Evolutionary conservation across 176 grass and related monocot species (phyloP), one percentile per base, ranked within the genome.

Genomic region (Saccharum officinarum): DNA sequence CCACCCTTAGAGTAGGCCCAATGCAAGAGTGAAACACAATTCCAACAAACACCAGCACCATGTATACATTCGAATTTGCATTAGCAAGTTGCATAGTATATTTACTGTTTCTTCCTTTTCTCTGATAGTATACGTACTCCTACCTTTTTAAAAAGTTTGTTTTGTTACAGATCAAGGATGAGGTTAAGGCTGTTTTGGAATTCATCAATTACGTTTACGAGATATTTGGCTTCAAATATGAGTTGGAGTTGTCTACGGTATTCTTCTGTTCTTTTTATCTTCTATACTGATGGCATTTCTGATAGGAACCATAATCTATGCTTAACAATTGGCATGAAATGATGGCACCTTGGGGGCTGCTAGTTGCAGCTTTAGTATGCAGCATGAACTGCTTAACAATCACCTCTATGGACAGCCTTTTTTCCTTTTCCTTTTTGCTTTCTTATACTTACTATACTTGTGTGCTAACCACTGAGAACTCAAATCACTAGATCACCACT

Each of bases 221-320:
- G 75, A 85, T 92, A 91, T 98, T 98, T 84, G 96, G 91, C 11
- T 98, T 98, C 82, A 91, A 92, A 74, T 98, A 93, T 64, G 93
- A 98, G 74, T 66, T 98, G 86, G 96, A 98, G 79, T 83, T 98
- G 75, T 98, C 96, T 75, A 98, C 96, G 71, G 96, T 98, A 92
- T 83, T 81, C 8, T 57, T 79, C 66, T 80, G 45, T 34, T 70
- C 13, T 64, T 90, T 92, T 31, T 67, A 46, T 57, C 52, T 22
- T 22, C 6, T 80, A 11, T 82, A 70, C 69, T 17, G 38, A 54
- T 25, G 79, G 33, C 68, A 69, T 78, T 37, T 75, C 76, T 30
- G 25, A n/a, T 62, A 55, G 59, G 65, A 83, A 81, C 7, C 70
- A 26, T 4, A 73, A 78, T 52, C 17, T 40, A 33, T 62, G 63